Percentiles rank a stretch among this genome's conserved stretches.
These are phyloP conservation scores for Colletotrichum euphorbiae DNA, from an alignment of 2,329 filamentous ascomycete species.

Conservation along the genomic window DNA sequence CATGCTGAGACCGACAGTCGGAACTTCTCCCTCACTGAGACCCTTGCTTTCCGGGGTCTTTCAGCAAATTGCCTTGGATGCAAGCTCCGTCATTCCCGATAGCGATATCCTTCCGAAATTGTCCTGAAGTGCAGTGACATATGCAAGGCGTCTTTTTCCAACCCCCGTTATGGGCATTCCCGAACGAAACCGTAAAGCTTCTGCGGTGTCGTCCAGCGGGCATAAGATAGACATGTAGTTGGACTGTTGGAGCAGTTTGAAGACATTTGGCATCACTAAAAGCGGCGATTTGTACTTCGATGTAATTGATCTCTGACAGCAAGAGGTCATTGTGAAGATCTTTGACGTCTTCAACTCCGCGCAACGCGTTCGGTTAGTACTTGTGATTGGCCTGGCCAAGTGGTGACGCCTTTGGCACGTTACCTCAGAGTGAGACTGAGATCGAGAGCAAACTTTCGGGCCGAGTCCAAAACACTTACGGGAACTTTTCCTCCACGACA, in stretches of 20 bases:
- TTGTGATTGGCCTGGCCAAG: neutral
- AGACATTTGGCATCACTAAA: slow-evolving; percentile 14
- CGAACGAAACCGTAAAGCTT: slow-evolving; percentile 2
- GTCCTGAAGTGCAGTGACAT: slow-evolving; percentile 32
- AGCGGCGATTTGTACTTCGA: slow-evolving; percentile 36
- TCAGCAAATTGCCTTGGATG: slow-evolving; percentile 51
- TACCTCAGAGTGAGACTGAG: slow-evolving; percentile 68
- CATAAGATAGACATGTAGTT: too few species aligned
- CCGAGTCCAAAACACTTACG: slow-evolving; percentile 70
- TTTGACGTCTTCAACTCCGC: slow-evolving; percentile 2
- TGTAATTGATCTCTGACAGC: slow-evolving; percentile 38
- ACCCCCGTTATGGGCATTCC: slow-evolving; percentile 10
- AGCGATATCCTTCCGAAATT: slow-evolving; percentile 36
- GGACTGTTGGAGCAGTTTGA: slow-evolving; percentile 41
- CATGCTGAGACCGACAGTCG: slow-evolving; percentile 76
- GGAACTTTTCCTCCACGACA: slow-evolving; percentile 64
- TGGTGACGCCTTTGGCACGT: neutral
- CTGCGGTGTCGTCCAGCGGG: slow-evolving; percentile 23
- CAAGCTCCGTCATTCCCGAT: slow-evolving; percentile 73
- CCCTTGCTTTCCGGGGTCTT: too few species aligned
- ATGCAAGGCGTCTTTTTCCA: slow-evolving; percentile 36
- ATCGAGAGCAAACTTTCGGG: slow-evolving; percentile 72
- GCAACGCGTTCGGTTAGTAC: neutral
- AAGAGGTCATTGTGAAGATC: slow-evolving; percentile 9
- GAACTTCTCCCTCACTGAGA: slow-evolving; percentile 64